These are phyloP conservation scores for Cornus florida DNA, from an alignment of 148 eudicot genomes.

Conservation along the genomic window DNA sequence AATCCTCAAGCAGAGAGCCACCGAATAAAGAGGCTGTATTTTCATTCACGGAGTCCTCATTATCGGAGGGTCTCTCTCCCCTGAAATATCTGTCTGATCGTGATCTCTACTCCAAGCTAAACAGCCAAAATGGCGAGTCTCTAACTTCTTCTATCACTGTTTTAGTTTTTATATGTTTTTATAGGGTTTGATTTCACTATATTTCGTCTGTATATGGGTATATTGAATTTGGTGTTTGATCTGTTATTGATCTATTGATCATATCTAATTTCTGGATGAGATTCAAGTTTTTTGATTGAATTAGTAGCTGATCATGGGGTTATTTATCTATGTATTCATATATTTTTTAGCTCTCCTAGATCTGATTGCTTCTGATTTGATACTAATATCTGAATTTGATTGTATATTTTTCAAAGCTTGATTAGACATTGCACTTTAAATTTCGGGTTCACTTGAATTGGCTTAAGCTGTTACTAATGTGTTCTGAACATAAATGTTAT, in stretches of 20 bases:
- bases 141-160: not conserved
- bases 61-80: not conserved
- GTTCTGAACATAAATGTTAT: not conserved
- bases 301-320: not conserved
- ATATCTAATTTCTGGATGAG: not conserved
- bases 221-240: not conserved
- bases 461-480: not conserved
- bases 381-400: not conserved
- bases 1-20: not conserved
- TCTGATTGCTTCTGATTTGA: constrained; percentile 8
- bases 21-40: not conserved
- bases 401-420: not conserved
- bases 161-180: not conserved
- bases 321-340: not conserved
- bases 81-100: constrained; percentile 1
- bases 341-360: not conserved
- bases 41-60: not conserved
- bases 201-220: not conserved
- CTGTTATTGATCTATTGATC: not conserved
- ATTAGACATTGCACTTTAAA: not conserved
- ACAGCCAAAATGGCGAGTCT: not conserved
- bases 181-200: not conserved
- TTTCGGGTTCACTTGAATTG: not conserved
- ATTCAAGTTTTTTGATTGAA: not conserved
- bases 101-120: not conserved